Conservation (phyloP, 495 filamentous ascomycete species). For the Xylaria nigripes region DNA sequence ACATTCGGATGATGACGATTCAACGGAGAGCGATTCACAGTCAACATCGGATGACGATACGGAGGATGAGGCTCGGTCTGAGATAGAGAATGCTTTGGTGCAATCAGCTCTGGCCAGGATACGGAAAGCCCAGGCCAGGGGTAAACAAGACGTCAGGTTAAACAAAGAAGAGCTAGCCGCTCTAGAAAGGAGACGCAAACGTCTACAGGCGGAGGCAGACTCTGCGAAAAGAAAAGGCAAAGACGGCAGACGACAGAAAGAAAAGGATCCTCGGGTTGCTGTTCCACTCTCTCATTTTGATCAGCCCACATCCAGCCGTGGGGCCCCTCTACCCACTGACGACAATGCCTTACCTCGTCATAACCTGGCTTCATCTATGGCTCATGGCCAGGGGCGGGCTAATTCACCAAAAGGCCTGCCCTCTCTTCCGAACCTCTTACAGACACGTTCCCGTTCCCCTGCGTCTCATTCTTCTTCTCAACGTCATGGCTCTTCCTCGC, state of each 20-base stretch:
- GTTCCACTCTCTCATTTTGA: constrained; percentile 35
- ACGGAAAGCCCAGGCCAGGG: constrained; percentile 60
- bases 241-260: constrained; percentile 22
- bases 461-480: constrained; percentile 16
- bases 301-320: constrained; percentile 3
- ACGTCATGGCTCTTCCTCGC: constrained; percentile 27
- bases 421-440: constrained; percentile 27
- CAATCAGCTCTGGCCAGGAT: constrained; percentile 70
- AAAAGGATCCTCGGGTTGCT: constrained; percentile 33
- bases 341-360: constrained; percentile 13
- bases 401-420: constrained; percentile 33
- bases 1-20: constrained; percentile 41
- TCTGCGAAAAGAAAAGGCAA: constrained; percentile 12
- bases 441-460: constrained; percentile 26
- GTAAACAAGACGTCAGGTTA: constrained; percentile 67
- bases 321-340: constrained; percentile 12
- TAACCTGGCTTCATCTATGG: constrained; percentile 5
- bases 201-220: constrained; percentile 43
- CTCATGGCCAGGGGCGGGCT: constrained; percentile 13
- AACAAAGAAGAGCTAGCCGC: constrained; percentile 68
- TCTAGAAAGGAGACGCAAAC: constrained; percentile 55
- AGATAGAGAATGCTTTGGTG: constrained; percentile 62
- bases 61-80: constrained; percentile 44
- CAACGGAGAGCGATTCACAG: constrained; percentile 46
- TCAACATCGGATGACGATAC: constrained; percentile 43